Evolutionary conservation across 2,329 filamentous ascomycete species (phyloP).

Genomic region (Colletotrichum euphorbiae): DNA sequence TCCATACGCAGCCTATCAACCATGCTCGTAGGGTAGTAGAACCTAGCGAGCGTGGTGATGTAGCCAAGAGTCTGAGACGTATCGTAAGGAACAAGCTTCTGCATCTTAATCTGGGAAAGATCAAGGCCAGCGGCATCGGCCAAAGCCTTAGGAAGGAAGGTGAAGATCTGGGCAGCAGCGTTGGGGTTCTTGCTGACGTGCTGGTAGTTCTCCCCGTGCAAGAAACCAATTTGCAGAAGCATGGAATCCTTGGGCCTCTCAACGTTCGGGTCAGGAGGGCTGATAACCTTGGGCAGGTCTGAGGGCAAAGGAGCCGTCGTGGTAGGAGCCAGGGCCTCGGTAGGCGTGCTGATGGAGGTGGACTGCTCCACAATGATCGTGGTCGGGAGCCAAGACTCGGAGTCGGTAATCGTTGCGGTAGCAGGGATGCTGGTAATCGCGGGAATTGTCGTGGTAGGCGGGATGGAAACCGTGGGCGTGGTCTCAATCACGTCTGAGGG

Average conservation of each 20-base stretch:
- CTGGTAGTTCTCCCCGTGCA: slow-evolving; percentile 81
- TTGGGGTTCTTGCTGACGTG: slow-evolving; percentile 80
- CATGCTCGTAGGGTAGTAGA: slow-evolving; percentile 79
- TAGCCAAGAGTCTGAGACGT: slow-evolving; percentile 77
- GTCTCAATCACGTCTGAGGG: slow-evolving; percentile 25
- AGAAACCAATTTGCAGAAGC: slow-evolving; percentile 87
- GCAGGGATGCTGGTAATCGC: slow-evolving; percentile 54
- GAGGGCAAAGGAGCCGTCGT: slow-evolving; percentile 69
- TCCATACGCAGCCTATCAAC: slow-evolving; percentile 76
- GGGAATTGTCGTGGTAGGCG: slow-evolving; percentile 29
- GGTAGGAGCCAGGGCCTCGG: slow-evolving; percentile 53
- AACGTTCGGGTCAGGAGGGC: slow-evolving; percentile 70
- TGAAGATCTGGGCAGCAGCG: slow-evolving; percentile 87
- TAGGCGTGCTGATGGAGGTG: slow-evolving; percentile 54
- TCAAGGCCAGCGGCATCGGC: slow-evolving; percentile 71
- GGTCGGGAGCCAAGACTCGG: slow-evolving; percentile 65
- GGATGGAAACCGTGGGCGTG: slow-evolving; percentile 16
- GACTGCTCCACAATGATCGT: slow-evolving; percentile 69
- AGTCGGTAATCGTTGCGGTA: slow-evolving; percentile 57
- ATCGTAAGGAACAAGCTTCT: slow-evolving; percentile 80
- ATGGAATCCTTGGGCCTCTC: slow-evolving; percentile 72
- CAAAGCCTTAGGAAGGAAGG: slow-evolving; percentile 78
- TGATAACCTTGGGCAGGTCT: slow-evolving; percentile 79
- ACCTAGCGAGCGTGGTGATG: slow-evolving; percentile 78
- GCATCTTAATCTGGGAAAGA: slow-evolving; percentile 70